A percentile compares a stretch with the other conserved stretches of the same genome.
These are phyloP conservation scores for Capsella bursapastoris DNA, from an alignment of 345 rosid species.

Conservation along the genomic window DNA sequence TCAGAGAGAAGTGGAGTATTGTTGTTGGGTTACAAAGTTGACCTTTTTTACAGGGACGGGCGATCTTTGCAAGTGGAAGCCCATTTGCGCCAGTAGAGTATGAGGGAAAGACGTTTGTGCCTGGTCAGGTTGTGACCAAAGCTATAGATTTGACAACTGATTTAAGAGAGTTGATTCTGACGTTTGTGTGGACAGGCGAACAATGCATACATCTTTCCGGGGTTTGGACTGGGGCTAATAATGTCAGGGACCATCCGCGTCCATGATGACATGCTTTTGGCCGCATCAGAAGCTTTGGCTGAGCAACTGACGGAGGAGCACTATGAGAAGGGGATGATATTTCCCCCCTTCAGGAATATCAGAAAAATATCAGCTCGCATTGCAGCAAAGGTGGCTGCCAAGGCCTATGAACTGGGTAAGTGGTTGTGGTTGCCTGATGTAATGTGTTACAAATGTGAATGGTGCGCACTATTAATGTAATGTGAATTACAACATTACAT, in stretches of 20 bases:
- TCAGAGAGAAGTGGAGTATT: conserved; percentile 11
- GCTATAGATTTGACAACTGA: conserved; percentile 25
- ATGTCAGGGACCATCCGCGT: conserved; percentile 97
- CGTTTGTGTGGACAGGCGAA: conserved; percentile 63
- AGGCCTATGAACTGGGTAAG: conserved; percentile 94
- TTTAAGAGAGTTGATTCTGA: conserved; percentile 17
- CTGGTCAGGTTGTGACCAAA: conserved; percentile 74
- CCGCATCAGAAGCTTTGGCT: conserved; percentile 93
- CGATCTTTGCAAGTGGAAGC: conserved; percentile 94
- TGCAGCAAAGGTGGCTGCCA: conserved; percentile 88
- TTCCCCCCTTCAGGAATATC: conserved; percentile 83
- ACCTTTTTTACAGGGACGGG: conserved; percentile 68
- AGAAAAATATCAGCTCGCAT: conserved; percentile 93
- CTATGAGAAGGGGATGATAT: conserved; percentile 80
- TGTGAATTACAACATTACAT: conserved; percentile 18
- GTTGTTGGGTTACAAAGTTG: conserved; percentile 4
- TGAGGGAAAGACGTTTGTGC: conserved; percentile 63
- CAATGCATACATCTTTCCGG: conserved; percentile 97
- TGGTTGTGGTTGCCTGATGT: background rate
- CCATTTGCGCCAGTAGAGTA: conserved; percentile 82
- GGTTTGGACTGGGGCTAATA: conserved; percentile 89
- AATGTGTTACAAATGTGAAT: background rate
- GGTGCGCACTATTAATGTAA: background rate
- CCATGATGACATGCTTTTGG: conserved; percentile 94
- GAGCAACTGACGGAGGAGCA: conserved; percentile 74